Base-by-base conservation (phyloP, 2,329 filamentous ascomycete genomes). In the Gremmenia infestans region DNA sequence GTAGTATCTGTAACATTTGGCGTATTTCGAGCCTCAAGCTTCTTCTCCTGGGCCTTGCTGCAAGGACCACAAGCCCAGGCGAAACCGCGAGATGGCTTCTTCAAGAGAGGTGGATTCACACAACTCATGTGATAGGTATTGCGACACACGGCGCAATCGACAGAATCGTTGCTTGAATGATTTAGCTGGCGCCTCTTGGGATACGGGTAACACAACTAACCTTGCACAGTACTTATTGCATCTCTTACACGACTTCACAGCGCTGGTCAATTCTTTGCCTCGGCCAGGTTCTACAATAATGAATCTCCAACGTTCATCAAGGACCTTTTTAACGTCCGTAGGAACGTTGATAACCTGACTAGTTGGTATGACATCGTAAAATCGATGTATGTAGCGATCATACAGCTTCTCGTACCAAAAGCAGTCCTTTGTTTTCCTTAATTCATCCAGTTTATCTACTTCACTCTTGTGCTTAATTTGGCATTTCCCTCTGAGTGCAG, bases 121-220 rank as follows among this genome's bases (percentile, higher is more conserved):
- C 94, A 99, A 68, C 92, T 90, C 93, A 99, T 97, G 76, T 99
- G 94, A 74, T 97, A 99, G 14, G 93, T 97, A 71, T 91, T 87
- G 69, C 87, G 83, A 73, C 94, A 99, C 54, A 97, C 91, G 46
- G 93, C 94, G 72, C 94, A 99, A 72, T 97, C 93, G 23, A 97
- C 94, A 40, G 94, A 97, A 74, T 97, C 91, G 71, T 89, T 88
- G 68, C 90, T 95, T 40, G n/a, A 49, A 15, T 40, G 52, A 45
- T 48, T 64, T 61, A 61, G 57, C 35, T 48, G 15, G 39, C 28
- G 19, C 5, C 15, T 19, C 11, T 32, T 35, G 23, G 32, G 6
- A 42, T 19, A 28, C n/a, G 46, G 37, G 28, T 28, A 50, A 7
- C 43, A 48, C 50, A 46, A 79, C 85, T 71, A 85, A 95, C 86